These are phyloP conservation scores for Echinochloa phyllopogon DNA, from an alignment of 176 grass and related monocot species.

Conservation along the genomic window DNA sequence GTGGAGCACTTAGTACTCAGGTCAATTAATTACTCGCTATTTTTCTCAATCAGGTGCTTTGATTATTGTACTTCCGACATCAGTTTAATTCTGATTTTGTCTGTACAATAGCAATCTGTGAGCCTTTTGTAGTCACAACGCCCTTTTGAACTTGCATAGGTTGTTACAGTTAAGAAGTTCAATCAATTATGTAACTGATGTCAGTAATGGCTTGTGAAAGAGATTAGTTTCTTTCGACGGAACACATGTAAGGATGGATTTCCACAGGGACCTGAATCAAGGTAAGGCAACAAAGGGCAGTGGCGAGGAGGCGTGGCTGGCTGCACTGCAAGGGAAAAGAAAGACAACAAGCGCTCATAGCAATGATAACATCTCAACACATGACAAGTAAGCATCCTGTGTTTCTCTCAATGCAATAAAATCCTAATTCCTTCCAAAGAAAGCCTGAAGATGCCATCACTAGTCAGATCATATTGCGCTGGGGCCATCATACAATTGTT, in stretches of 20 bases:
- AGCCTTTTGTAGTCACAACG: neutral
- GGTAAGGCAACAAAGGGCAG: neutral
- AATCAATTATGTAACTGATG: conserved; percentile 23
- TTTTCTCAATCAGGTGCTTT: conserved; percentile 25
- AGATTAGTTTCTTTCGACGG: conserved; percentile 9
- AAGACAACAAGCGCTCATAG: neutral
- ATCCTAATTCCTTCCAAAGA: neutral
- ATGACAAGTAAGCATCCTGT: conserved; percentile 20
- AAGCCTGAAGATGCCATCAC: neutral
- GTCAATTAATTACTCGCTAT: conserved; percentile 24
- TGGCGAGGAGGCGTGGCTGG: conserved; percentile 7
- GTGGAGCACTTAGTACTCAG: neutral
- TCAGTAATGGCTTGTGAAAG: conserved; percentile 12
- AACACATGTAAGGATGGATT: neutral
- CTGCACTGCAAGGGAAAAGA: conserved; percentile 18
- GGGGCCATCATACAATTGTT: neutral
- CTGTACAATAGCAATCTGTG: neutral
- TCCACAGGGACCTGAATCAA: neutral
- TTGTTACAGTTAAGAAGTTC: neutral
- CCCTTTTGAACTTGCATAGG: conserved; percentile 1
- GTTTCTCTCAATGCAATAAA: neutral
- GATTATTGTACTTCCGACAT: conserved; percentile 11
- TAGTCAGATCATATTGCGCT: neutral
- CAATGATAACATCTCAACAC: neutral
- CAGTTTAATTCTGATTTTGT: conserved; percentile 32